phyloP scores from a whole-genome alignment of 169 alveolate genomes.

The Toxoplasma gondii region DNA sequence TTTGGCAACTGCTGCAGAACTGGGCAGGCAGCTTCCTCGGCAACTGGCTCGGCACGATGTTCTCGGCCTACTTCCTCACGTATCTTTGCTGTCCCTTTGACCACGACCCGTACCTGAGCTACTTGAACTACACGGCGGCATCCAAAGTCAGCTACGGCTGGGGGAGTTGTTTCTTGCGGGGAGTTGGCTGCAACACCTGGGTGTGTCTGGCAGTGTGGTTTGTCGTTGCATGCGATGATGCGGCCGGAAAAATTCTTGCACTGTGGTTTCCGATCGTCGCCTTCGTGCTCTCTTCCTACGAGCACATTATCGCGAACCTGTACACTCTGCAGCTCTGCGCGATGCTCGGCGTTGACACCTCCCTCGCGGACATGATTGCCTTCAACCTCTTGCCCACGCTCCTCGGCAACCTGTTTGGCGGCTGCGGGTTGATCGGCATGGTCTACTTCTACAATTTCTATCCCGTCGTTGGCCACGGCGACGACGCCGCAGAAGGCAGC shows the following conservation, averaged over 20 bases:
- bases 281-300: constrained; percentile 49
- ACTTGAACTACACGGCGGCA: constrained; percentile 1
- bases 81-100: constrained; percentile 35
- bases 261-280: constrained; percentile 56
- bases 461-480: constrained; percentile 28
- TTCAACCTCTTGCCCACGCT: constrained; percentile 37
- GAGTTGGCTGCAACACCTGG: constrained; percentile 48
- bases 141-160: constrained; percentile 4
- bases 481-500: neutral
- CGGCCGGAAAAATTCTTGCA: constrained; percentile 39
- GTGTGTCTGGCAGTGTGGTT: constrained; percentile 62
- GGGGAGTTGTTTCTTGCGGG: constrained; percentile 19
- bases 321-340: constrained; percentile 29
- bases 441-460: constrained; percentile 60
- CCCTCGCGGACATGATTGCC: neutral
- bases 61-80: constrained; percentile 47
- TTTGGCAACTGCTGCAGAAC: constrained; percentile 29
- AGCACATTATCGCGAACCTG: constrained; percentile 50
- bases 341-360: neutral
- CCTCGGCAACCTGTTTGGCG: constrained; percentile 56
- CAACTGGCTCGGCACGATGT: constrained; percentile 44
- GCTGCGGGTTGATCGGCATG: constrained; percentile 49
- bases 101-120: constrained; percentile 4
- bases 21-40: constrained; percentile 51
- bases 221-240: constrained; percentile 49